Evolutionary conservation across 202 grass and related monocot genomes (phyloP).

Genomic region (Hordeum pubiflorum): DNA sequence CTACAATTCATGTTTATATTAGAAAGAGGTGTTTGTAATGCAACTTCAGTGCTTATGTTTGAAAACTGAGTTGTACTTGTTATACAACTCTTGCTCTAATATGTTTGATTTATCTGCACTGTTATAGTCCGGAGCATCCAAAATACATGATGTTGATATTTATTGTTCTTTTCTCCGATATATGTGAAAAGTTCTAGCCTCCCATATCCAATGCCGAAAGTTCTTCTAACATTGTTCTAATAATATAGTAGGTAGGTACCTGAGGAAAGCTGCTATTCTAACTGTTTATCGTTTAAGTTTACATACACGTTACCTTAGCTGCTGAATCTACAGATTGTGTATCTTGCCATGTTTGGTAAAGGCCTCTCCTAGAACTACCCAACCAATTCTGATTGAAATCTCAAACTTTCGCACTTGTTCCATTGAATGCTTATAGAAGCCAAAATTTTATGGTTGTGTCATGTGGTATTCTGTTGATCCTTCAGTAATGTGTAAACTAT

Average conservation of each 20-base stretch:
- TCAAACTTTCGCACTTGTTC: not conserved
- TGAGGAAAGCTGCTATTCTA: too few relatives aligned
- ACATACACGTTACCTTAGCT: too few relatives aligned
- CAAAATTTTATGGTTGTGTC: not conserved
- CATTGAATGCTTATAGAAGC: not conserved
- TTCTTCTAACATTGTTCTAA: too few relatives aligned
- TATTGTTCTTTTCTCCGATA: too few relatives aligned
- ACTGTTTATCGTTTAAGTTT: too few relatives aligned
- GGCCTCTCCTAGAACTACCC: too few relatives aligned
- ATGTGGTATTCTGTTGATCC: slow-evolving; percentile 7
- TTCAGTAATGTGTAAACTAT: not conserved
- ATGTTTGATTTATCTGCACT: not conserved
- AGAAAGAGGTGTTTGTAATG: not conserved
- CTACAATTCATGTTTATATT: not conserved
- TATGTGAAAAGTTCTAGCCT: too few relatives aligned
- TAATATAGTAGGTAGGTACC: too few relatives aligned
- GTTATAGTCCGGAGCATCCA: not conserved
- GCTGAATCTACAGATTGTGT: too few relatives aligned
- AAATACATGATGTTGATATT: too few relatives aligned
- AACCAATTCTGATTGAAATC: not conserved
- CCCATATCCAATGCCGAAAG: too few relatives aligned
- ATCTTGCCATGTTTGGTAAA: too few relatives aligned
- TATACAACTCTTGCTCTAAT: not conserved
- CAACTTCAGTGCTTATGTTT: not conserved
- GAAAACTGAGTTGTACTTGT: not conserved